Base-by-base conservation (phyloP, 371 early-diverging fungal species). In the Apophysomyces sp. region DNA sequence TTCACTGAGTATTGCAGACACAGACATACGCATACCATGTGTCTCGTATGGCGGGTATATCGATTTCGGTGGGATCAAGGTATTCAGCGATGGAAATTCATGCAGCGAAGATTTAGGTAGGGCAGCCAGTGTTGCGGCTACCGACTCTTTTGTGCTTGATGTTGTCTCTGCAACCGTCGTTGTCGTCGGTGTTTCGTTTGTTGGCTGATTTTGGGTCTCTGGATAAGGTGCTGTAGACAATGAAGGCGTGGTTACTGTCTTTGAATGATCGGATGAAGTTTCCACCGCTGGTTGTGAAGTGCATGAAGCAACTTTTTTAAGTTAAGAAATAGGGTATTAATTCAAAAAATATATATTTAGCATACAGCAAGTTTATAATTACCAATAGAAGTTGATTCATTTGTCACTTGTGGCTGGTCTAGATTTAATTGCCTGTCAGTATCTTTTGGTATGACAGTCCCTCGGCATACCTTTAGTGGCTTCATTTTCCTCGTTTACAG, bases 21-120 rank as follows among this genome's bases (percentile, higher is more conserved):
- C 60, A 5, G 65, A 59, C 65, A 65, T 65, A 49, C 65, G 60
- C 65, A 60, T 65, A 13, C 55, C 62, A 34, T 58, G 61, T 9
- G 21, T 9, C 21, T 44, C 44, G 21, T 44, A 44, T 18, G 44
- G 18, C 4, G 44, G 24, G 9, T 44, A 44, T 15, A 21, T 9
- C 9, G 44, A 18, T 18, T 44, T 44, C 2, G 44, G 21, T 9
- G 44, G 8, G 2, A 44, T 44, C 24, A 44, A 44, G 4, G 21
- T 44, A 0, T 44, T 44, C 21, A 44, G 21, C 0, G 44, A 44
- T 4, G 44, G 44, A 18, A 44, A 21, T 2, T 44, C 44, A 21
- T 21, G 44, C 21, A 9, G 0, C 24, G 44, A n/a, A 18, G 4
- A 6, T 9, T 44, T 44, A 0, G 24, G 44, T 44, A 21, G n/a